Percentiles rank a stretch among this genome's conserved stretches.
phyloP scores from a whole-genome alignment of 805 yeast species.

The Metschnikowia sp. region DNA sequence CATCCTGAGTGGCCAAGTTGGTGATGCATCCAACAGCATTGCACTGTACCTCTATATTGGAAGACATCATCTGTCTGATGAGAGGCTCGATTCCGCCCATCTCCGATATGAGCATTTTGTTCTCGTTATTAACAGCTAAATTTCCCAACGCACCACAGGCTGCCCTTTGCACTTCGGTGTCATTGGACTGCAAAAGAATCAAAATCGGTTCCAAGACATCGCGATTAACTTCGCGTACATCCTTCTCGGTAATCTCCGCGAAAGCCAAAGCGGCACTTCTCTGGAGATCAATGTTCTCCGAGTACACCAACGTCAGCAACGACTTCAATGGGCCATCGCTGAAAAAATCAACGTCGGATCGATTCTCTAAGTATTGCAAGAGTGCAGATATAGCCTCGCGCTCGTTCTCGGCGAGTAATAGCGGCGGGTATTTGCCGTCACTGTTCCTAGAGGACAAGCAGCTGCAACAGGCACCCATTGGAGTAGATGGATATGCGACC shows the following conservation, averaged over 20 bases:
- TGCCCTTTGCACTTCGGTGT: constrained; percentile 95
- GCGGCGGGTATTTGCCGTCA: constrained; percentile 68
- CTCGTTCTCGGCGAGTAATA: constrained; percentile 86
- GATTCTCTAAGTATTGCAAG: constrained; percentile 81
- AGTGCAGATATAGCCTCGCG: constrained; percentile 93
- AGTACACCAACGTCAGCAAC: constrained; percentile 85
- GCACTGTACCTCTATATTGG: constrained; percentile 97
- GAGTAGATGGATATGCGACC: neutral
- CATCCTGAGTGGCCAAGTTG: constrained; percentile 96
- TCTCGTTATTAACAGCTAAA: constrained; percentile 93
- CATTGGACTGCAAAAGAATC: constrained; percentile 78
- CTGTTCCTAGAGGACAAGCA: constrained; percentile 41
- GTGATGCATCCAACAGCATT: constrained; percentile 99
- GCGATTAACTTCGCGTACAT: constrained; percentile 83
- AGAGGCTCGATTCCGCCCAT: constrained; percentile 98
- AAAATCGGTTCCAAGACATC: constrained; percentile 93
- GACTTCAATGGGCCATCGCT: constrained; percentile 84
- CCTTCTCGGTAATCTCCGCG: constrained; percentile 97
- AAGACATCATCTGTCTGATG: constrained; percentile 95
- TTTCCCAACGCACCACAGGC: constrained; percentile 99
- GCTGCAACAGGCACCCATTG: constrained; percentile 44
- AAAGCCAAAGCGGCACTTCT: constrained; percentile 97
- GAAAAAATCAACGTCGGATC: constrained; percentile 87
- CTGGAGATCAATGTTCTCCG: constrained; percentile 92
- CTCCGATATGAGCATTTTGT: constrained; percentile 88